Percentiles rank a stretch among this genome's conserved stretches.
Conservation (phyloP, 805 yeast species). For the Candida morakotiae region DNA sequence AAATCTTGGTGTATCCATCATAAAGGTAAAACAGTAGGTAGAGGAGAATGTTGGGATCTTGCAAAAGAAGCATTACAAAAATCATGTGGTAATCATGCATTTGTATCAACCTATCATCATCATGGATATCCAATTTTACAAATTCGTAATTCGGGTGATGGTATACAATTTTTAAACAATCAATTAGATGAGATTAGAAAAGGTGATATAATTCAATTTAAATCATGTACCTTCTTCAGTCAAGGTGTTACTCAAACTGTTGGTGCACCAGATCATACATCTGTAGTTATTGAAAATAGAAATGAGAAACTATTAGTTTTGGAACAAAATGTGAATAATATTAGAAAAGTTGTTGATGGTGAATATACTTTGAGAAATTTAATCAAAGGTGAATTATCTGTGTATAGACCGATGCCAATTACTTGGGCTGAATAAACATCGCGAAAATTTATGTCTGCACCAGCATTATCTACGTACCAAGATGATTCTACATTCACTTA, state of each 20-base stretch:
- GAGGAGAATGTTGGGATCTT: constrained; percentile 62
- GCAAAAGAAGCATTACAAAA: constrained; percentile 50
- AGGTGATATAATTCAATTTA: constrained; percentile 56
- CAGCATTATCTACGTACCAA: constrained; percentile 71
- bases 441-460: constrained; percentile 39
- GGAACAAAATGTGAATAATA: constrained; percentile 49
- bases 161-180: constrained; percentile 14
- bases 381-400: constrained; percentile 38
- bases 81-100: constrained; percentile 57
- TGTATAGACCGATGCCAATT: constrained; percentile 46
- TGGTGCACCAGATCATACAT: constrained; percentile 55
- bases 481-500: constrained; percentile 54
- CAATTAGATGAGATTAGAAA: constrained; percentile 41
- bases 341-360: constrained; percentile 36
- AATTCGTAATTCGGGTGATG: constrained; percentile 17
- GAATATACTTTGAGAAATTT: constrained; percentile 34
- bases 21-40: constrained; percentile 45
- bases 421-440: constrained; percentile 35
- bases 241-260: constrained; percentile 31
- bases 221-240: constrained; percentile 35
- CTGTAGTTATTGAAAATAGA: constrained; percentile 26
- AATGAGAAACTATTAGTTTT: constrained; percentile 31
- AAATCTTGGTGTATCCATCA: constrained; percentile 53
- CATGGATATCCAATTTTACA: constrained; percentile 45
- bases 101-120: constrained; percentile 41